Evolutionary conservation across 108 stramenopile genomes (phyloP), one percentile per base, ranked within the genome.

Genomic region (Nitzschia sp.): DNA sequence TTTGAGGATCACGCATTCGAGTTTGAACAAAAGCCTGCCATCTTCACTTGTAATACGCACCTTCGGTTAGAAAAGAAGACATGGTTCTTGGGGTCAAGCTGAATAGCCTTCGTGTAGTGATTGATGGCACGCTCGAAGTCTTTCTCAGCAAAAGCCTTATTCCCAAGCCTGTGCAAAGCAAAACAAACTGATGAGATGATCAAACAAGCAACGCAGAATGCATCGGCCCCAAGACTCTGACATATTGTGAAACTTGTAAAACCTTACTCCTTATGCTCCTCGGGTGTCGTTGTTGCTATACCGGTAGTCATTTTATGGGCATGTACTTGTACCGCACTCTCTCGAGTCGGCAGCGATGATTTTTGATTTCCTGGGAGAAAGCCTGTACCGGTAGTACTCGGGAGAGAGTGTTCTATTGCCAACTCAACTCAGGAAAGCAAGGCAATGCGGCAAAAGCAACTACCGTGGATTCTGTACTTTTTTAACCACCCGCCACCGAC

Each of bases 51-150:
- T 41, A 41, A 11, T 54, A 17, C 88, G 72, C 56, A 91, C 89
- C 93, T 88, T 53, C 97, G 71, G 53, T 98, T 98, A 34, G 93
- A 95, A 69, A 81, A 98, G 70, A 90, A 95, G 3, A 96, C 80
- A 68, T 95, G 96, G 65, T 96, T 93, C 45, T 79, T 88, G 38
- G 84, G 73, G 59, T 97, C 92, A 32, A 92, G 53, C 26, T 88
- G 74, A 55, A 97, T 97, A 2, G 97, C 95, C 44, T 88, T 85
- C 19, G 87, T 84, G 80, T 97, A 97, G 36, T 84, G 81, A 38
- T 82, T 78, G 56, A 96, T 88, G 25, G 97, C 97, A 36, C 83
- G 76, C 21, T 90, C 85, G 76, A 80, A 96, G 3, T 95, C 80
- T 50, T 92, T 89, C 9, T 70, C 73, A 16, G 89, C 77, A 55